Percentiles rank a stretch among this genome's conserved stretches.
phyloP scores from a whole-genome alignment of 352 stramenopile genomes.

The Phytophthora melonis region DNA sequence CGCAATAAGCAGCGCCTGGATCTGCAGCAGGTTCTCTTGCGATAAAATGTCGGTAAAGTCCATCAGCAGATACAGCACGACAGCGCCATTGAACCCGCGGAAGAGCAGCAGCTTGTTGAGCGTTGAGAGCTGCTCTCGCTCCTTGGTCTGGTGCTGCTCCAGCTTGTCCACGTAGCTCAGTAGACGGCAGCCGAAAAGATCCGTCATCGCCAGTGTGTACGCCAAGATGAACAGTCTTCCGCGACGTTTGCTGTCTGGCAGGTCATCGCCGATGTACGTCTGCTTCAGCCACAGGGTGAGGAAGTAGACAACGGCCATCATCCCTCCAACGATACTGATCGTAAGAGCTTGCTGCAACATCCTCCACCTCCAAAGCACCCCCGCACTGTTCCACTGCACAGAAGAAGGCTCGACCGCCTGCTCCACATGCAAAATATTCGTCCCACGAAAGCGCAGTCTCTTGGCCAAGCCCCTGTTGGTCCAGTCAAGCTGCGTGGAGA shows the following conservation, averaged over 20 bases:
- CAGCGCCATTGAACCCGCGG: constrained; percentile 73
- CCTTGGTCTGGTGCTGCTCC: constrained; percentile 71
- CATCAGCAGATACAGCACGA: constrained; percentile 84
- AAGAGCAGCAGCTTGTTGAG: constrained; percentile 87
- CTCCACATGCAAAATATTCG: constrained; percentile 76
- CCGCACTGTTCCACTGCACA: constrained; percentile 77
- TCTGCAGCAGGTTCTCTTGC: constrained; percentile 75
- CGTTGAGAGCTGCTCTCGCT: constrained; percentile 75
- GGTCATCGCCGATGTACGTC: constrained; percentile 41
- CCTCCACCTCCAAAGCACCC: constrained; percentile 45
- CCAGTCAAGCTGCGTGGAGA: constrained; percentile 54
- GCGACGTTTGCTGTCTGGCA: constrained; percentile 39
- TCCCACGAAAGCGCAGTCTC: constrained; percentile 66
- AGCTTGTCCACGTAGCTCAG: constrained; percentile 66
- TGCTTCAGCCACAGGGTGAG: constrained; percentile 53
- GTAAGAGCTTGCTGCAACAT: constrained; percentile 60
- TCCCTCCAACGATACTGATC: constrained; percentile 50
- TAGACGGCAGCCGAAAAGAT: constrained; percentile 72
- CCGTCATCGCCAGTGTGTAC: constrained; percentile 57
- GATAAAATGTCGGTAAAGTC: constrained; percentile 74
- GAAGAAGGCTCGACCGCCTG: constrained; percentile 73
- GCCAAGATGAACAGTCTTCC: constrained; percentile 64
- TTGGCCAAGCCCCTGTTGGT: constrained; percentile 40
- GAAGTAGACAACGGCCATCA: constrained; percentile 69
- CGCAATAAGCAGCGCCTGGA: constrained; percentile 80